Base-by-base conservation (phyloP, 2,329 filamentous ascomycete genomes). In the Epichloe sp. region DNA sequence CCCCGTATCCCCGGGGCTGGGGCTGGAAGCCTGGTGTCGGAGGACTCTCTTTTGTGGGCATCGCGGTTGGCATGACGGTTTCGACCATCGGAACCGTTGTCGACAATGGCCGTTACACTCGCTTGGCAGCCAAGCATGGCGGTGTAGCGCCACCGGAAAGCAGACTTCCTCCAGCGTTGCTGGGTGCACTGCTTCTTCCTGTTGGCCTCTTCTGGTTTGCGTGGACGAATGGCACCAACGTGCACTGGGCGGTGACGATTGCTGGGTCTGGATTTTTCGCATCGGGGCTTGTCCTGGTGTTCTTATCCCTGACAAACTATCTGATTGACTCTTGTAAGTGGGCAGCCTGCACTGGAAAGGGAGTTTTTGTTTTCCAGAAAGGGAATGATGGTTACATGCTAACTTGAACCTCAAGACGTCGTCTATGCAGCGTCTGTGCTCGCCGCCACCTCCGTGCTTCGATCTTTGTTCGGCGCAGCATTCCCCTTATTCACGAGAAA, bases 391-490 rank as follows among this genome's bases (percentile, higher is more conserved):
- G 31, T 11, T 4, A 31, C 31, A 31, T 31, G 10, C 31, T 11
- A 4, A 31, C 31, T 31, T 31, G 31, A 31, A 10, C 31, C 31
- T 31, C 17, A 15, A 67, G 63, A 88, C 64, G 82, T 83, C 48
- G 84, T 90, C 58, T 91, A 83, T 55, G 86, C 87, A 1, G 86
- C 86, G 0, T 86, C 82, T 0, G 85, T 83, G 0, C 71, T 90
- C 8, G 86, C 86, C 2, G 85, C 84, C 46, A 88, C 83, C 65
- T 75, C 80, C 2, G 79, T 89, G 26, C 69, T 89, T 11, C 80
- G 86, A 53, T 86, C 83, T 0, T 67, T 86, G 14, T 86, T 88
- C 54, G 85, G 83, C 52, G 79, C 82, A 1, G 80, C 76, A 0
- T 88, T 89, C 68, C 68, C 85, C 85, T 73, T 89, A 0, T 88